Base-by-base conservation (phyloP, 495 filamentous ascomycete genomes). In the Penicillium silybi region DNA sequence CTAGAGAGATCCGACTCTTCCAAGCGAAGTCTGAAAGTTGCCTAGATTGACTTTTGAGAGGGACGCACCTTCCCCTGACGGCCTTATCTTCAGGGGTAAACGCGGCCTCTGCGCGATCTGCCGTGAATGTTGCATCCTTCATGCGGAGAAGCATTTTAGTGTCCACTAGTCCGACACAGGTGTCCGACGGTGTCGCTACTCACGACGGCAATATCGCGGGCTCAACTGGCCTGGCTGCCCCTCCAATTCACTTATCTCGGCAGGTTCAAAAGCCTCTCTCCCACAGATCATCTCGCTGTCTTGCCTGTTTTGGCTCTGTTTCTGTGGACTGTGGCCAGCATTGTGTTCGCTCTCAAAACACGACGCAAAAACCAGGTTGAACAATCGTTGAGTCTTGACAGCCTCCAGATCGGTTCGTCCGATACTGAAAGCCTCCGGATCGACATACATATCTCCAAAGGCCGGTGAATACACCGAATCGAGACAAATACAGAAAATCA, bases 61-160 rank as follows among this genome's bases (percentile, higher is more conserved):
- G 16, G 34, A n/a, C 20, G 38, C 46, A 41, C 41, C 34, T 48
- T 55, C 46, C 52, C 29, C 46, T 38, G 9, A 10, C 23, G 41
- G 16, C 18, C 54, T 57, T 57, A 57, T 57, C 54, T 49, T 52
- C 48, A 52, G 55, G 54, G 55, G 55, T 53, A 48, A 46, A 53
- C 37, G 34, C 44, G 50, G 37, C 46, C 44, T 50, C 34, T 32
- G 29, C 52, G 44, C 22, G 46, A 54, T 48, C 46, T 37, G 29
- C 17, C 16, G 39, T 49, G 38, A 48, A 1, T 39, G 52, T 52
- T 57, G 44, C 48, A 57, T 56, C 23, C 19, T 32, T n/a, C 47
- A 23, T 42, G 44, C 48, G 54, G 39, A 42, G 41, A 16, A 52
- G 27, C 50, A 44, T 16, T 44, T 46, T 50, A 39, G 29, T 34